Percentiles rank a stretch among this genome's conserved stretches.
Conservation (phyloP, 148 eudicot genomes). For the Camellia granthamiana region DNA sequence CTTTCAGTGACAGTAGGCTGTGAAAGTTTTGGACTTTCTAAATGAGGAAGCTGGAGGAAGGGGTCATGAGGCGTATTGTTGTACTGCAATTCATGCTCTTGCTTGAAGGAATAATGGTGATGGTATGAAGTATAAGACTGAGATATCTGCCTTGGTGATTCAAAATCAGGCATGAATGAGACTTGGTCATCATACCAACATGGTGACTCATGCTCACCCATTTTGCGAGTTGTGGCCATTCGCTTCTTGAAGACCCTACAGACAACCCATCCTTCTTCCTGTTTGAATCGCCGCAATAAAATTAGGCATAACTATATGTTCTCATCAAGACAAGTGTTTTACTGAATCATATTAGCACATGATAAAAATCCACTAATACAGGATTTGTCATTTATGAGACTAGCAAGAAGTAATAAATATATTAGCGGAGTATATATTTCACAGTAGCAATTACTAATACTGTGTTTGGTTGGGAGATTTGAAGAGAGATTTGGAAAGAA, state of each 20-base stretch:
- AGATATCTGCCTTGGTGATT: constrained; percentile 48
- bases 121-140: constrained; percentile 42
- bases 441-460: no score
- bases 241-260: constrained; percentile 84
- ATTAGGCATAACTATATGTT: not conserved
- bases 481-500: no score
- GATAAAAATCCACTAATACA: no score
- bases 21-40: constrained; percentile 56
- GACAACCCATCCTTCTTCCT: constrained; percentile 98
- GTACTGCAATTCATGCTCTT: constrained; percentile 55
- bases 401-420: no score
- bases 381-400: no score
- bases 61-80: constrained; percentile 38
- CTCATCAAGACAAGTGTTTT: not conserved
- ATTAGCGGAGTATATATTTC: no score
- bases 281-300: constrained; percentile 10
- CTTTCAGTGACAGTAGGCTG: constrained; percentile 14
- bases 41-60: constrained; percentile 63
- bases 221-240: constrained; percentile 47
- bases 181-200: constrained; percentile 79
- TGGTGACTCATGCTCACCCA: constrained; percentile 48
- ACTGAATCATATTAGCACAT: no score
- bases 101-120: constrained; percentile 43
- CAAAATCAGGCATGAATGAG: constrained; percentile 62
- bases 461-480: no score